Percentiles rank a stretch among this genome's conserved stretches.
phyloP scores from a whole-genome alignment of 2,329 filamentous ascomycete species.

The Aspergillus fumigatus region DNA sequence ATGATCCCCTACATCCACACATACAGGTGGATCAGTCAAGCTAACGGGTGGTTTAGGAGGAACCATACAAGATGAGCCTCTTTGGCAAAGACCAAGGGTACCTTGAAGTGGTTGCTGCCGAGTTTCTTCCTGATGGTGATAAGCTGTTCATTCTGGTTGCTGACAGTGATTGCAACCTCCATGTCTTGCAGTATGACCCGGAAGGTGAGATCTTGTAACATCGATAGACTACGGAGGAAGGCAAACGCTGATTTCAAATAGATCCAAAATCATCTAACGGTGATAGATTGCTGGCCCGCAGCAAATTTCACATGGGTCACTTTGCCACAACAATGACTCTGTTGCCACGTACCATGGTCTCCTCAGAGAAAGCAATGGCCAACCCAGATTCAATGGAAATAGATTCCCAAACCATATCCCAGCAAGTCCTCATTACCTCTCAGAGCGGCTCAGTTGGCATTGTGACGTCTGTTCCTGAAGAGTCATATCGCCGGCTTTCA shows the following conservation, averaged over 20 bases:
- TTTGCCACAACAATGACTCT: slow-evolving; percentile 70
- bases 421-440: slow-evolving; percentile 65
- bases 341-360: slow-evolving; percentile 61
- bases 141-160: slow-evolving; percentile 77
- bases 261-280: slow-evolving; percentile 92
- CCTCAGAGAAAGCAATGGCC: slow-evolving; percentile 35
- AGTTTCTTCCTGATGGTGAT: slow-evolving; percentile 82
- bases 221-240: neutral
- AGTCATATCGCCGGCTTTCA: slow-evolving; percentile 75
- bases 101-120: slow-evolving; percentile 73
- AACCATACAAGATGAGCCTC: slow-evolving; percentile 91
- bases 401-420: slow-evolving; percentile 30
- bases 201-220: slow-evolving; percentile 63
- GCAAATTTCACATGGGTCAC: slow-evolving; percentile 83
- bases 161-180: slow-evolving; percentile 80
- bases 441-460: slow-evolving; percentile 71
- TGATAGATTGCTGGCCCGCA: slow-evolving; percentile 77
- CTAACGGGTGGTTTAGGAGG: slow-evolving; percentile 53
- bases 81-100: slow-evolving; percentile 81
- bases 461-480: slow-evolving; percentile 72
- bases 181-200: slow-evolving; percentile 89
- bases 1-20: slow-evolving; percentile 22
- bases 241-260: slow-evolving; percentile 31
- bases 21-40: neutral
- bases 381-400: slow-evolving; percentile 37